A percentile compares a stretch with the other conserved stretches of the same genome.
These are phyloP conservation scores for Mucor circinelloides DNA, from an alignment of 371 early-diverging fungal species.

Conservation along the genomic window DNA sequence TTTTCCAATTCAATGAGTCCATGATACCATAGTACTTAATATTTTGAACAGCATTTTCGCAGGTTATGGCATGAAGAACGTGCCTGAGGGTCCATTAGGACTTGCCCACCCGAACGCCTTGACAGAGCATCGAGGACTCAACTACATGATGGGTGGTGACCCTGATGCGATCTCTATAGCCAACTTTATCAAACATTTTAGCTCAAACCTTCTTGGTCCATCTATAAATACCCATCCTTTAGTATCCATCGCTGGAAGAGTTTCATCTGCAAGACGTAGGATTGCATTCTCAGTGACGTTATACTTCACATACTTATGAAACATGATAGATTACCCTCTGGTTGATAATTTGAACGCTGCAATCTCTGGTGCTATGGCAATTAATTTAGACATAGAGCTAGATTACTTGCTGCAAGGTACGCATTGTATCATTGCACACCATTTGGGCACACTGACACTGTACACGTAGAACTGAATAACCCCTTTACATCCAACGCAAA, in stretches of 20 bases:
- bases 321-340: constrained; percentile 12
- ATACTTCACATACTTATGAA: not conserved
- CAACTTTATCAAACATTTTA: constrained; percentile 32
- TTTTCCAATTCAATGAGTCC: not conserved
- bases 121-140: constrained; percentile 31
- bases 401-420: constrained; percentile 30
- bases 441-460: not conserved
- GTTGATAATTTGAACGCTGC: constrained; percentile 35
- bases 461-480: not conserved
- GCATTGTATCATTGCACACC: not conserved
- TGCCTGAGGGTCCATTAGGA: constrained; percentile 1
- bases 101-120: constrained; percentile 9
- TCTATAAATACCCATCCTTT: constrained; percentile 21
- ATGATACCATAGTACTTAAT: not conserved
- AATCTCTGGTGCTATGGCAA: constrained; percentile 29
- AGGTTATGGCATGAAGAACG: constrained; percentile 19
- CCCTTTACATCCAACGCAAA: not conserved
- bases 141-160: constrained; percentile 38
- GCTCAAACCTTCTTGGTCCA: constrained; percentile 24
- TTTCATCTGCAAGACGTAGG: not conserved
- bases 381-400: constrained; percentile 30
- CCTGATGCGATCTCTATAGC: constrained; percentile 28
- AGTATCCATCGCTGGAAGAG: not conserved
- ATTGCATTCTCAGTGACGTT: not conserved
- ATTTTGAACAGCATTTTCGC: constrained; percentile 19